Base-by-base conservation (phyloP, 2,329 filamentous ascomycete genomes). In the Diplodia scrobiculata region DNA sequence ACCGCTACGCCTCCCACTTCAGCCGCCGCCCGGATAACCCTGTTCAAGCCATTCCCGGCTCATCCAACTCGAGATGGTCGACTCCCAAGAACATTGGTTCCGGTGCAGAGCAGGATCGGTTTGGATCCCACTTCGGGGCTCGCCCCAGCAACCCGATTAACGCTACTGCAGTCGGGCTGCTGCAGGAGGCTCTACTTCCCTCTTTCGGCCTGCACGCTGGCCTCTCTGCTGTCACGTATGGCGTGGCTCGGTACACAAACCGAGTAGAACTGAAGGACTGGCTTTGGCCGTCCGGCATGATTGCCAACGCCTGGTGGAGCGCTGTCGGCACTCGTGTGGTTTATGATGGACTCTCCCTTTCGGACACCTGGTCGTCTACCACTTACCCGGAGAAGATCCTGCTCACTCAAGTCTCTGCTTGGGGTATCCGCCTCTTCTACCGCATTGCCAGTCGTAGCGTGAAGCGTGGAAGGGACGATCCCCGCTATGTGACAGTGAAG, bases 231-330 rank as follows among this genome's bases (percentile, higher is more conserved):
- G 78, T 83, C 36, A 80, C 84, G 0, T 88, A 84, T 70, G 79
- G 79, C 9, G 77, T 81, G 34, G 82, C 82, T 0, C 78, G 84
- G 27, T 79, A 82, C 59, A 85, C 83, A 7, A 74, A 86, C 70
- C 79, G 81, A n/a, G 80, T 84, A 10, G 85, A 87, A 66, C 77
- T 81, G n/a, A 88, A 88, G 70, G 85, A 88, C 72, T 85, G 82
- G 78, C 74, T 85, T 5, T 87, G 85, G 84, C 83, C 84, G 0
- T 75, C 79, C 3, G 83, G 79, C 2, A 83, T 83, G 70, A 81
- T 87, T 10, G 73, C 79, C 66, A 87, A 86, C 71, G 84, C 84
- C 6, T 87, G 85, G 86, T 87, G 84, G 83, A 83, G 80, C 65
- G 84, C 85, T 25, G 74, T 87, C 50, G 84, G 85, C 14, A 77